Percentiles rank a stretch among this genome's conserved stretches.
Conservation (phyloP, 2,329 filamentous ascomycete species). For the Fusarium sp. region DNA sequence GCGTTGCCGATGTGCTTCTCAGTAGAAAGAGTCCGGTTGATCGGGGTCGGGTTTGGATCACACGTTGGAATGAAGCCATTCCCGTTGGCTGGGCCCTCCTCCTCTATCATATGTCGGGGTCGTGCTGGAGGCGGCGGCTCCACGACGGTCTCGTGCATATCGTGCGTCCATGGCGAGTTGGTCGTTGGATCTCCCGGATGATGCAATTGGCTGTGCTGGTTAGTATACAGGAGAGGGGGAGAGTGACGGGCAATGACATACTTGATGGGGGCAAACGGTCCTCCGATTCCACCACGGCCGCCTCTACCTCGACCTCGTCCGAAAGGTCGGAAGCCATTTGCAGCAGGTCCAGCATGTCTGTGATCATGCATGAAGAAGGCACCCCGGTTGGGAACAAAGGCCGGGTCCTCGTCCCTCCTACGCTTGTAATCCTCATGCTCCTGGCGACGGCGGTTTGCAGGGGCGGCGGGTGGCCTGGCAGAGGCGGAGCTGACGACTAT, state of each 20-base stretch:
- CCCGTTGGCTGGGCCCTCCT: slow-evolving; percentile 65
- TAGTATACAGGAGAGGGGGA: slow-evolving; percentile 35
- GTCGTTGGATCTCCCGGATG: slow-evolving; percentile 70
- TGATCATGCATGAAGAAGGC: slow-evolving; percentile 98
- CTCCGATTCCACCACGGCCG: slow-evolving; percentile 68
- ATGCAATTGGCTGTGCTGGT: slow-evolving; percentile 53
- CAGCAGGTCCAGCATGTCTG: slow-evolving; percentile 78
- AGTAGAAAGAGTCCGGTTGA: slow-evolving; percentile 82
- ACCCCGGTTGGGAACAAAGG: slow-evolving; percentile 93
- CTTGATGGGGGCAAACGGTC: slow-evolving; percentile 70
- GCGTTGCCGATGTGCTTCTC: slow-evolving; percentile 87
- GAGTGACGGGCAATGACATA: slow-evolving; percentile 57
- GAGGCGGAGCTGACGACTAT: slow-evolving; percentile 66
- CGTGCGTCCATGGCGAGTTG: slow-evolving; percentile 87
- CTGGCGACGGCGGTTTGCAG: slow-evolving; percentile 77
- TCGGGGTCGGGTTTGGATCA: slow-evolving; percentile 69
- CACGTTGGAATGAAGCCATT: slow-evolving; percentile 66
- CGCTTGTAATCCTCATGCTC: slow-evolving; percentile 93
- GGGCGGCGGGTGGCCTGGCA: slow-evolving; percentile 64
- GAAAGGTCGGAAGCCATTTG: slow-evolving; percentile 81
- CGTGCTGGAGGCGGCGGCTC: slow-evolving; percentile 56
- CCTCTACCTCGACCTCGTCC: slow-evolving; percentile 73
- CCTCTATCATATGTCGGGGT: slow-evolving; percentile 56
- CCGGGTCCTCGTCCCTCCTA: slow-evolving; percentile 87
- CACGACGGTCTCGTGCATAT: slow-evolving; percentile 83